Percentiles rank a stretch among this genome's conserved stretches.
phyloP scores from a whole-genome alignment of 768 basidiomycete species.

The Termitomyces sp. region DNA sequence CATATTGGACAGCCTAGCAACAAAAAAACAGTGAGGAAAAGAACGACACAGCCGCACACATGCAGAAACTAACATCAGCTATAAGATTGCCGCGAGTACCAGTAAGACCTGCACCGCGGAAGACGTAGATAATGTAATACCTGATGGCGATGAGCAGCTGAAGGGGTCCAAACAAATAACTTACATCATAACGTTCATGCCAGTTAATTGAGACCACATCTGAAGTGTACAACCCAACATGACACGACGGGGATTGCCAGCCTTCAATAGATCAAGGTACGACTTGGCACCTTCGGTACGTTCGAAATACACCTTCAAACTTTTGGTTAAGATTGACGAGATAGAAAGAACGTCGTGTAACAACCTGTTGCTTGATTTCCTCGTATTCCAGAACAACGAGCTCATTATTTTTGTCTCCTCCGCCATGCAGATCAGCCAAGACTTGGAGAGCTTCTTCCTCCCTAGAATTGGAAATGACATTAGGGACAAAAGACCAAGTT shows the following conservation, averaged over 20 bases:
- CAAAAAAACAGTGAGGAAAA: background rate
- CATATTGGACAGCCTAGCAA: conserved; percentile 58
- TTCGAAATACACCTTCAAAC: conserved; percentile 43
- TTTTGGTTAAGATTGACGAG: background rate
- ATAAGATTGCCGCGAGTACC: conserved; percentile 71
- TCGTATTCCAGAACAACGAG: conserved; percentile 67
- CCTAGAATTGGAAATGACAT: conserved; percentile 14
- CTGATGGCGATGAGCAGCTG: conserved; percentile 16
- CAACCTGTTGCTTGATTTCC: conserved; percentile 54
- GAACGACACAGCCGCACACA: background rate
- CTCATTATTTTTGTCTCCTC: conserved; percentile 49
- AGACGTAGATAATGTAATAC: conserved; percentile 68
- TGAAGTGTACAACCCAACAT: conserved; percentile 65
- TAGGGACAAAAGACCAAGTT: background rate
- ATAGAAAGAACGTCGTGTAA: conserved; percentile 5
- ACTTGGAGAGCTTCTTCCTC: conserved; percentile 64
- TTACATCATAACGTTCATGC: conserved; percentile 82
- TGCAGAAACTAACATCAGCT: conserved; percentile 36
- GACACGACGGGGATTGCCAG: conserved; percentile 65
- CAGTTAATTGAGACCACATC: conserved; percentile 74
- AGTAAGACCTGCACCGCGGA: conserved; percentile 72
- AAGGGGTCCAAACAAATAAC: conserved; percentile 2
- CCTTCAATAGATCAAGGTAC: conserved; percentile 58
- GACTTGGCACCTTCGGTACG: conserved; percentile 67
- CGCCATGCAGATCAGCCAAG: conserved; percentile 69